Base-by-base conservation (phyloP, 1,284 basidiomycete species). In the Cyathus pygmaeus region DNA sequence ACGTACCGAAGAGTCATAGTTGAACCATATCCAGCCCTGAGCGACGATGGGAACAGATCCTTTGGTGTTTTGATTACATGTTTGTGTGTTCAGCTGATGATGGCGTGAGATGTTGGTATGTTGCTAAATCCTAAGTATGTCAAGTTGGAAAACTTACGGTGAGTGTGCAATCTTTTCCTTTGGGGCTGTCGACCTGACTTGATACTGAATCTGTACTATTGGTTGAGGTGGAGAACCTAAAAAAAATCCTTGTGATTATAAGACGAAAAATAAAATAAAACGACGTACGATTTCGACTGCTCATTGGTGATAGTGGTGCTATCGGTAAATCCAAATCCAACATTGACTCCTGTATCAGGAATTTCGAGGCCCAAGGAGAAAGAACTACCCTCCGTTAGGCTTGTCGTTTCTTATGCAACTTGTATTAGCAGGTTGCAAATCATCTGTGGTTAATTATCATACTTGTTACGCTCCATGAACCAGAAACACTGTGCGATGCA, bases 381-480 rank as follows among this genome's bases (percentile, higher is more conserved):
- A 6, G 27, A 7, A 10, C 9, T 10, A 6, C n/a, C 21, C 4
- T 24, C 27, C 10, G 27, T 26, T 19, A 51, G 10, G 13, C 13
- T 26, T 24, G 49, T 51, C 7, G 49, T 30, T 51, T 51, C 49
- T 51, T n/a, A n/a, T n/a, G n/a, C n/a, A n/a, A n/a, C n/a, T n/a
- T n/a, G 39, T 41, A 41, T 41, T n/a, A 41, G 39, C n/a, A 11
- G 11, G 39, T 41, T 41, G 39, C 39, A 41, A 41, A 11, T 11
- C 11, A n/a, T n/a, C n/a, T 10, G 23, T 51, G n/a, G 21, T 15
- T n/a, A 10, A 30, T 51, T 26, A 7, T 7, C 49, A 15, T 30
- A 51, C 49, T 51, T 51, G 49, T 51, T 11, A 30, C 27, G 27
- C 49, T 51, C 49, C 49, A 51, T 10, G 49, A 51, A n/a, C n/a